A percentile compares a stretch with the other conserved stretches of the same genome.
These are phyloP conservation scores for Aeminium ludgeri DNA, from an alignment of 495 filamentous ascomycete genomes.

Conservation along the genomic window DNA sequence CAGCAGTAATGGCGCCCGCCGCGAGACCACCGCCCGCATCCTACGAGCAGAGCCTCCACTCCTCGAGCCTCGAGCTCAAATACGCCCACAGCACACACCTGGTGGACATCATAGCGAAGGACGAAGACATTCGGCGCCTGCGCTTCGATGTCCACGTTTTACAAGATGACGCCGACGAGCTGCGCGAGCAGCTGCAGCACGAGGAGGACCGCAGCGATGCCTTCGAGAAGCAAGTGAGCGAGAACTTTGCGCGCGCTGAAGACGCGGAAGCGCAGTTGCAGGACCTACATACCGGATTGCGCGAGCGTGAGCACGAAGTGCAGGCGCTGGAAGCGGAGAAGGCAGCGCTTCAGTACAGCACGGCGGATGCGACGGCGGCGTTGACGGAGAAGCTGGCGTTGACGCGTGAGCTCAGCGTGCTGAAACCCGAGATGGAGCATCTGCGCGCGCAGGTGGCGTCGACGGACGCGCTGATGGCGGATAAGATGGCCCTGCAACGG, in stretches of 20 bases:
- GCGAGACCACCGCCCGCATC: slow-evolving; percentile 4
- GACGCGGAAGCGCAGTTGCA: slow-evolving; percentile 37
- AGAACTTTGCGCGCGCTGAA: slow-evolving; percentile 41
- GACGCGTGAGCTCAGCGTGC: slow-evolving; percentile 46
- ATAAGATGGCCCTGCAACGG: slow-evolving; percentile 60
- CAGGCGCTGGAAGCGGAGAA: slow-evolving; percentile 49
- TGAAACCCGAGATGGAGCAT: slow-evolving; percentile 67
- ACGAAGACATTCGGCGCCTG: slow-evolving; percentile 48
- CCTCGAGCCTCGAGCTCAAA: slow-evolving; percentile 41
- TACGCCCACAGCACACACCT: slow-evolving; percentile 43
- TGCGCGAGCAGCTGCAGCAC: slow-evolving; percentile 43
- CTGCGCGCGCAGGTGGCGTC: slow-evolving; percentile 50
- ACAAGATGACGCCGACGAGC: slow-evolving; percentile 51
- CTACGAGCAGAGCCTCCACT: slow-evolving; percentile 24
- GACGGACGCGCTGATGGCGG: slow-evolving; percentile 47
- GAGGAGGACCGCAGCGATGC: slow-evolving; percentile 34
- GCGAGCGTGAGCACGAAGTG: slow-evolving; percentile 44
- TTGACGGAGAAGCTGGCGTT: slow-evolving; percentile 63
- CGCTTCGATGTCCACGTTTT: slow-evolving; percentile 50
- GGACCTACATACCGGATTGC: slow-evolving; percentile 37
- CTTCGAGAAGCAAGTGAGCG: slow-evolving; percentile 34
- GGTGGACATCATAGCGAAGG: slow-evolving; percentile 42
- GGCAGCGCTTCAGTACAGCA: slow-evolving; percentile 39
- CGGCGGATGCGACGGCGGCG: slow-evolving; percentile 49
- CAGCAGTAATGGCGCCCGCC: slow-evolving; percentile 1